Evolutionary conservation across 1,139 yeast genomes (phyloP).

Genomic region (Meyerozyma athensensis): DNA sequence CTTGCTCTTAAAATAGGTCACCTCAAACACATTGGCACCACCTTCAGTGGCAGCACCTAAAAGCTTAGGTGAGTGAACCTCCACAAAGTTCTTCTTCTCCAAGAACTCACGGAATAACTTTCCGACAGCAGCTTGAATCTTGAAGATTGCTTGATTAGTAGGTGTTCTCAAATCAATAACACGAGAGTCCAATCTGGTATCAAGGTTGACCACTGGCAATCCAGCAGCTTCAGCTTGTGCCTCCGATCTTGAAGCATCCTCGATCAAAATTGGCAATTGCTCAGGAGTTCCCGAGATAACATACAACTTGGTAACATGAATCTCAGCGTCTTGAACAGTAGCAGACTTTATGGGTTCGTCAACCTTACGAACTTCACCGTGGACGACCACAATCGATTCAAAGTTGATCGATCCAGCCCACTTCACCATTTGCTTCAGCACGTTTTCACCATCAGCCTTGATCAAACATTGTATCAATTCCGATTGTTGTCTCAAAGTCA

Average conservation of each 20-base stretch:
- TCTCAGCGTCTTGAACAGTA: conserved; percentile 86
- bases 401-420: conserved; percentile 85
- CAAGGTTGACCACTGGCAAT: conserved; percentile 90
- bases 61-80: conserved; percentile 93
- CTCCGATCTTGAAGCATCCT: conserved; percentile 94
- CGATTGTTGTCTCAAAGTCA: conserved; percentile 87
- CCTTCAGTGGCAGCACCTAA: conserved; percentile 97
- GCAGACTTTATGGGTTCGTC: conserved; percentile 87
- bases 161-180: conserved; percentile 95
- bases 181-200: conserved; percentile 91
- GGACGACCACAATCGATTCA: conserved; percentile 88
- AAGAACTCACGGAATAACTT: conserved; percentile 86
- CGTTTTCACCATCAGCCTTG: conserved; percentile 55
- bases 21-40: conserved; percentile 94
- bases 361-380: conserved; percentile 79
- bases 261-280: conserved; percentile 88
- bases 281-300: conserved; percentile 86
- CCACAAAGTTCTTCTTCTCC: conserved; percentile 63
- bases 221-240: conserved; percentile 91
- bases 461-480: conserved; percentile 79
- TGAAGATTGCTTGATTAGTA: conserved; percentile 96
- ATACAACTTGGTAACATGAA: conserved; percentile 67
- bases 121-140: conserved; percentile 87
- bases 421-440: conserved; percentile 94
- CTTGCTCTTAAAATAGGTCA: conserved; percentile 84